phyloP scores from a whole-genome alignment of 371 early-diverging fungal genomes.

The Mortierella sp. region DNA sequence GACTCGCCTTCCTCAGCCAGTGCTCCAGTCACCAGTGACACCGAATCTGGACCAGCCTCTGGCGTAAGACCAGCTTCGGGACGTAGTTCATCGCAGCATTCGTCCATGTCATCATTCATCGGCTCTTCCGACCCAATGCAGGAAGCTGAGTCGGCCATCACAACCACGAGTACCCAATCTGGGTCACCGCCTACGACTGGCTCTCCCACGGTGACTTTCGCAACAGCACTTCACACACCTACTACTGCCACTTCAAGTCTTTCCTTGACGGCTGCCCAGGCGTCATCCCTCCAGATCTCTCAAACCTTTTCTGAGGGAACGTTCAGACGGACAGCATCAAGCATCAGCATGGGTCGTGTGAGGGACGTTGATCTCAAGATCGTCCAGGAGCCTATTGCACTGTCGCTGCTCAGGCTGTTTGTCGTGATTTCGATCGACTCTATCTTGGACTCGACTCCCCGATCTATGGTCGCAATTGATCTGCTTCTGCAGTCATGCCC shows the following conservation, averaged over 20 bases:
- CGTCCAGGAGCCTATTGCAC: constrained; percentile 57
- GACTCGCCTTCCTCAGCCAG: neutral
- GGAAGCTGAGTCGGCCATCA: constrained; percentile 20
- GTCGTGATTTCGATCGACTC: constrained; percentile 69
- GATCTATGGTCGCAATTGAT: constrained; percentile 61
- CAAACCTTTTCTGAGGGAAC: constrained; percentile 52
- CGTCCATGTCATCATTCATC: constrained; percentile 37
- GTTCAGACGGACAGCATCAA: constrained; percentile 41
- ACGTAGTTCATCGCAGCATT: constrained; percentile 40
- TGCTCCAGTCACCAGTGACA: constrained; percentile 4
- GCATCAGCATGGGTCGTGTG: constrained; percentile 35
- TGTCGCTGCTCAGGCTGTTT: constrained; percentile 65
- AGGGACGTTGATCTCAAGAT: constrained; percentile 52
- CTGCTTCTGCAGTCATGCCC: constrained; percentile 60
- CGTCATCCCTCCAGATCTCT: constrained; percentile 32
- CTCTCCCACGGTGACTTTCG: constrained; percentile 5
- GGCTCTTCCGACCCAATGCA: constrained; percentile 23
- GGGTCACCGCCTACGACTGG: constrained; percentile 24
- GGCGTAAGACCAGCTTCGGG: constrained; percentile 15
- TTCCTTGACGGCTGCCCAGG: constrained; percentile 23
- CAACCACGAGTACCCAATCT: constrained; percentile 20
- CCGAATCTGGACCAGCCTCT: constrained; percentile 1
- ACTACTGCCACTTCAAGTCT: constrained; percentile 20
- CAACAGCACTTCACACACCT: neutral
- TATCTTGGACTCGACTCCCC: constrained; percentile 64